Conservation (phyloP, 2,329 filamentous ascomycete genomes). For the Ceratocystis smalleyi region DNA sequence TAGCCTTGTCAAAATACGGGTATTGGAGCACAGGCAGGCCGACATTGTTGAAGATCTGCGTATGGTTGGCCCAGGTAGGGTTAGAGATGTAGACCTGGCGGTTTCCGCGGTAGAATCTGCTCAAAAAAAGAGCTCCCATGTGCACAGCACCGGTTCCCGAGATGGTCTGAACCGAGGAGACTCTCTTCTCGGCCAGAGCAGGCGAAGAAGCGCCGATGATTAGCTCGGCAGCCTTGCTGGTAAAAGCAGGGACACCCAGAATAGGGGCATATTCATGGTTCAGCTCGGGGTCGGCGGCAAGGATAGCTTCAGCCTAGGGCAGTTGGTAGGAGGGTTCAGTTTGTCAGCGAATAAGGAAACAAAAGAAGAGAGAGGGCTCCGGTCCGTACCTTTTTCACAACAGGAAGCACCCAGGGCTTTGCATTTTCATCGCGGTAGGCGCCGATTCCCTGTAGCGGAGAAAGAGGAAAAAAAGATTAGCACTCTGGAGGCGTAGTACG, state of each 20-base stretch:
- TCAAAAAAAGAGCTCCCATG: slow-evolving; percentile 77
- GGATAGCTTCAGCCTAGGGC: slow-evolving; percentile 67
- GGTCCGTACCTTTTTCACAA: slow-evolving; percentile 73
- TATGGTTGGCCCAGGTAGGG: slow-evolving; percentile 97
- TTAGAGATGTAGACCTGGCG: slow-evolving; percentile 78
- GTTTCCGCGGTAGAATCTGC: slow-evolving; percentile 69
- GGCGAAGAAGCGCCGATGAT: slow-evolving; percentile 68
- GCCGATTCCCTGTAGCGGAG: slow-evolving; percentile 49
- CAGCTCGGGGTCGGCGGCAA: slow-evolving; percentile 73
- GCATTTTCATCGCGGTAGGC: slow-evolving; percentile 90
- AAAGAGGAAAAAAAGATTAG: slow-evolving; percentile 5
- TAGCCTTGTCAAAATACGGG: slow-evolving; percentile 83
- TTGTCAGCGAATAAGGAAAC: no score
- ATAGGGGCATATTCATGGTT: slow-evolving; percentile 99
- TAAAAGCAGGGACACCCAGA: slow-evolving; percentile 72
- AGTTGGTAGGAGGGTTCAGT: background rate
- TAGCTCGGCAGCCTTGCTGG: slow-evolving; percentile 76
- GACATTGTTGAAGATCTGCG: slow-evolving; percentile 95
- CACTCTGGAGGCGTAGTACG: background rate
- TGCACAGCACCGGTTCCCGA: slow-evolving; percentile 94
- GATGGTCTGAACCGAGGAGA: slow-evolving; percentile 77
- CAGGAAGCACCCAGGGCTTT: slow-evolving; percentile 92
- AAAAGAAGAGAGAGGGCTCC: background rate
- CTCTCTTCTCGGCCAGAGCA: slow-evolving; percentile 69
- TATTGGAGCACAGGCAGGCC: slow-evolving; percentile 63